phyloP scores from a whole-genome alignment of 768 basidiomycete species.

The Cytidiella melzeri region DNA sequence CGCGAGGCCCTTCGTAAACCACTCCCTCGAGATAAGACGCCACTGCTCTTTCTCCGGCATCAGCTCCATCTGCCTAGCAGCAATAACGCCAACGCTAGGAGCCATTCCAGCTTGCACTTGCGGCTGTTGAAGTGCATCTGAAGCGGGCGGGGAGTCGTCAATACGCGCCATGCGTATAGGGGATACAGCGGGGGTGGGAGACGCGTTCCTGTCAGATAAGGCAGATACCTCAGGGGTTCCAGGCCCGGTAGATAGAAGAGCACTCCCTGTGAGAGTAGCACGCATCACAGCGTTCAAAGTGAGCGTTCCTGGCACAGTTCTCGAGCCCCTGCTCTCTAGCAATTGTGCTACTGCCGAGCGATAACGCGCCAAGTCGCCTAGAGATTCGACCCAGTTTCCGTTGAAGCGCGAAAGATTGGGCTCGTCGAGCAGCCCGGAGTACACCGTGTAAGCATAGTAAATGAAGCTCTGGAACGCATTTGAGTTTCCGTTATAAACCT shows the following conservation, averaged over 20 bases:
- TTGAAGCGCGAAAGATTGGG: constrained; percentile 63
- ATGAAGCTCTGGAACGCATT: constrained; percentile 57
- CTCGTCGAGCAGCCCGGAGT: constrained; percentile 85
- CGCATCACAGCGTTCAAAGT: constrained; percentile 50
- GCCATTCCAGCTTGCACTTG: background rate
- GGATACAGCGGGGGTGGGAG: constrained; percentile 13
- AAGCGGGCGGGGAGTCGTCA: constrained; percentile 25
- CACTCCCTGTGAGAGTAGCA: constrained; percentile 16
- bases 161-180: constrained; percentile 16
- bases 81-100: constrained; percentile 81
- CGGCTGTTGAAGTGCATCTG: constrained; percentile 13
- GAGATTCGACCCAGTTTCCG: constrained; percentile 89
- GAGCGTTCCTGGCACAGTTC: constrained; percentile 30
- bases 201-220: constrained; percentile 15
- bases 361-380: constrained; percentile 94
- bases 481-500: constrained; percentile 3
- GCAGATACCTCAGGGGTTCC: constrained; percentile 14
- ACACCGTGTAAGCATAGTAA: constrained; percentile 92
- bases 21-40: constrained; percentile 83
- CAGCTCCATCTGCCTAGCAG: constrained; percentile 75
- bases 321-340: constrained; percentile 42
- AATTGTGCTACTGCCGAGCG: constrained; percentile 94
- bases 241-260: constrained; percentile 9
- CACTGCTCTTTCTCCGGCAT: constrained; percentile 91
- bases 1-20: constrained; percentile 84